These are phyloP conservation scores for Hysterangium stoloniferum DNA, from an alignment of 768 basidiomycete species.

Conservation along the genomic window DNA sequence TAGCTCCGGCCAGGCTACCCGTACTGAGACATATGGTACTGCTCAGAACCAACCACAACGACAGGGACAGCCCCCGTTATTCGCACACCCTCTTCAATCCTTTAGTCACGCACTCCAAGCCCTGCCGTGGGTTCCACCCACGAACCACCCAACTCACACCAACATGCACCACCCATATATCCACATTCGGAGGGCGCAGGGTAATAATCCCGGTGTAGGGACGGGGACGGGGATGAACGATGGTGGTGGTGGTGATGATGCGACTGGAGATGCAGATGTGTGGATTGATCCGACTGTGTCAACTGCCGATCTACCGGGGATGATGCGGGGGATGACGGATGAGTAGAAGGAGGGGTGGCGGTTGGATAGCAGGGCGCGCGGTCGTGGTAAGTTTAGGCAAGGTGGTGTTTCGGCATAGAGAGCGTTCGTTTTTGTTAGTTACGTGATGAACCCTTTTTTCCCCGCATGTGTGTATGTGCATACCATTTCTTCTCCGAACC, in stretches of 20 bases:
- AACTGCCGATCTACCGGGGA: background rate
- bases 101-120: background rate
- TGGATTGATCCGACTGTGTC: conserved; percentile 1
- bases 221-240: background rate
- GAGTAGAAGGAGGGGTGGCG: background rate
- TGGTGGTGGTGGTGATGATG: background rate
- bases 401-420: too few species aligned
- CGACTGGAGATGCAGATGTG: too few species aligned
- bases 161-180: too few species aligned
- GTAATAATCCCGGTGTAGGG: background rate
- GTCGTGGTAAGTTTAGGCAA: too few species aligned
- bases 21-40: background rate
- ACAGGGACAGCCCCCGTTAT: background rate
- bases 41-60: background rate
- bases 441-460: too few species aligned
- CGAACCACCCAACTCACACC: too few species aligned
- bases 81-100: background rate
- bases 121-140: too few species aligned
- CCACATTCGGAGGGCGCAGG: background rate
- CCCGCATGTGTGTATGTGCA: too few species aligned
- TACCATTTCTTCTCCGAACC: too few species aligned
- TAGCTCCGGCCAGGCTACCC: background rate
- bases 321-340: background rate
- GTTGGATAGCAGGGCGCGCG: too few species aligned
- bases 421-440: too few species aligned